Evolutionary conservation across 495 filamentous ascomycete species (phyloP).

Genomic region (Penicillium fimorum): DNA sequence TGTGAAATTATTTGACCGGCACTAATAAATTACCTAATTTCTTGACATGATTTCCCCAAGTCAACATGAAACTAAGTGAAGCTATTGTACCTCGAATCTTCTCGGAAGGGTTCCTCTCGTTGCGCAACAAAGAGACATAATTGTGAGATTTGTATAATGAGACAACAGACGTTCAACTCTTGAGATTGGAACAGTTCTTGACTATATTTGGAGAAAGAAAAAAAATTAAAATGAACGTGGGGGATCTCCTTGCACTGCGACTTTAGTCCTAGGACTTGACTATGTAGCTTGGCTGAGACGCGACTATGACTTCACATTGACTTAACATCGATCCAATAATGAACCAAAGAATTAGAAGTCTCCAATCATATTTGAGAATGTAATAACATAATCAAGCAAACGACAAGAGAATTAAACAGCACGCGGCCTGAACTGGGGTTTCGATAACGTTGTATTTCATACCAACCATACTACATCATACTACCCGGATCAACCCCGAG

Average conservation of each 20-base stretch:
- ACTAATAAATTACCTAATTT: not conserved
- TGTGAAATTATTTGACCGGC: not conserved
- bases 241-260: not conserved
- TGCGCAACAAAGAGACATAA: not conserved
- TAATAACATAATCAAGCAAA: not conserved
- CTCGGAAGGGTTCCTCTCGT: not conserved
- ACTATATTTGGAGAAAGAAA: not conserved
- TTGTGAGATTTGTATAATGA: not conserved
- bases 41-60: not conserved
- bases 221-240: not conserved
- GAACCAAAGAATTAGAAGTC: no score
- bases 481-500: not conserved
- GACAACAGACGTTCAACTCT: not conserved
- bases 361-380: not conserved
- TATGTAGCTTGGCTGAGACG: not conserved
- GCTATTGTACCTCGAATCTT: not conserved
- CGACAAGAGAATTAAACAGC: not conserved
- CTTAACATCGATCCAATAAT: not conserved
- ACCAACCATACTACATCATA: not conserved
- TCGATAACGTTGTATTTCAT: no score
- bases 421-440: not conserved
- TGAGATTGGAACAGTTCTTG: not conserved
- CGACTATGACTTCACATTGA: constrained; percentile 2
- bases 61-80: not conserved
- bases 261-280: not conserved